Evolutionary conservation across 345 rosid genomes (phyloP).

Genomic region (Populus pruinosa): DNA sequence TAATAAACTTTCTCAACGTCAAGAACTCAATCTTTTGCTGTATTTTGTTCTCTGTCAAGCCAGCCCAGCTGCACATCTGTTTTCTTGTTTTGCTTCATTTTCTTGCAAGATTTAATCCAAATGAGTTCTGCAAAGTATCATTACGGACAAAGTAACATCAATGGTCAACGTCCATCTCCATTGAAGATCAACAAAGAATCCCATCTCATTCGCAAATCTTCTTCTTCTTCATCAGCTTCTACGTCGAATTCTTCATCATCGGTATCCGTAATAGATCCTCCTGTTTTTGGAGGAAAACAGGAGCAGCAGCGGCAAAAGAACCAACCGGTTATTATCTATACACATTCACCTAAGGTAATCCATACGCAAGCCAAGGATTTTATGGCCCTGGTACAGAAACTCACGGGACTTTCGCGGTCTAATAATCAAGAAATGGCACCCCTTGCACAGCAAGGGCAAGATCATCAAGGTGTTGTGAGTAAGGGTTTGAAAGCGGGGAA

Average conservation of each 20-base stretch:
- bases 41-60: not conserved
- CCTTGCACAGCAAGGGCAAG: not conserved
- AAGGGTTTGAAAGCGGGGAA: not conserved
- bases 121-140: conserved; percentile 12
- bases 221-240: not conserved
- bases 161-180: conserved; percentile 19
- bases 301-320: not conserved
- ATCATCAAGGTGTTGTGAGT: not conserved
- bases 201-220: conserved; percentile 10
- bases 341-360: conserved; percentile 21
- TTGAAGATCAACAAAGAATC: conserved; percentile 21
- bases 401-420: conserved; percentile 16
- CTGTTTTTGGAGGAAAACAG: not conserved
- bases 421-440: not conserved
- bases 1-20: not conserved
- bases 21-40: not conserved
- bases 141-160: not conserved
- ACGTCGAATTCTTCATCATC: not conserved
- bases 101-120: not conserved
- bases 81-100: not conserved
- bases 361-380: conserved; percentile 22
- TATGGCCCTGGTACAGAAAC: conserved; percentile 27
- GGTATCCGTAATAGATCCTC: not conserved
- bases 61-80: not conserved
- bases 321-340: conserved; percentile 18